A percentile compares a stretch with the other conserved stretches of the same genome.
phyloP scores from a whole-genome alignment of 495 filamentous ascomycete genomes.

The Sordaria brevicollis region DNA sequence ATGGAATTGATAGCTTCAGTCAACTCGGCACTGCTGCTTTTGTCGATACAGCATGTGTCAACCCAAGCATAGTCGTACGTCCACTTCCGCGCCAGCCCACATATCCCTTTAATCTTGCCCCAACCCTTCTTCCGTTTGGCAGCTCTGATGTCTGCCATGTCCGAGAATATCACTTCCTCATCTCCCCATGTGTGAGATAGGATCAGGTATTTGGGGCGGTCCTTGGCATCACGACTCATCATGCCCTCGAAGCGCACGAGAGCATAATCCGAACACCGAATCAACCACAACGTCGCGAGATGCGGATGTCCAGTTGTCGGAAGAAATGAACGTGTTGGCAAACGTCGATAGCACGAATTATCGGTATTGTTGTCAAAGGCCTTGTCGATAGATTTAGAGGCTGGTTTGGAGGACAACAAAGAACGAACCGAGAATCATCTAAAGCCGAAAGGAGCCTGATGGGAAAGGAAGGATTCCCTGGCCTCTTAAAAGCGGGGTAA shows the following conservation, averaged over 20 bases:
- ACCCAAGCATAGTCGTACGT: conserved; percentile 11
- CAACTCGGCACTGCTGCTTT: conserved; percentile 27
- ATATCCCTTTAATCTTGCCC: conserved; percentile 9
- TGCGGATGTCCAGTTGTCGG: neutral
- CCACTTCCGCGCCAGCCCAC: conserved; percentile 1
- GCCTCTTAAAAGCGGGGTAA: neutral
- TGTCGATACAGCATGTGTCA: conserved; percentile 27
- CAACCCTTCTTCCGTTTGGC: conserved; percentile 13
- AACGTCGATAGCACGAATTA: neutral
- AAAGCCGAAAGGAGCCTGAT: neutral
- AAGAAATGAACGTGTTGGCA: neutral
- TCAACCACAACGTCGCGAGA: neutral
- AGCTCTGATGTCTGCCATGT: neutral
- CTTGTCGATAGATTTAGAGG: too few relatives aligned
- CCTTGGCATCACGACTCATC: neutral
- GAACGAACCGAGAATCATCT: neutral
- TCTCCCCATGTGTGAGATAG: conserved; percentile 14
- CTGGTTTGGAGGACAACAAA: neutral
- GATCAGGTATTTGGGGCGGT: neutral
- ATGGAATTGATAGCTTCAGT: conserved; percentile 29
- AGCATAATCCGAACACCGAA: neutral
- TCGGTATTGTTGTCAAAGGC: neutral
- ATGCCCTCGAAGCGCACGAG: neutral
- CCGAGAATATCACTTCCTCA: conserved; percentile 8
- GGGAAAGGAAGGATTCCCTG: neutral